Evolutionary conservation across 1,139 yeast species (phyloP).

Genomic region (Candida pseudoviswanathii): DNA sequence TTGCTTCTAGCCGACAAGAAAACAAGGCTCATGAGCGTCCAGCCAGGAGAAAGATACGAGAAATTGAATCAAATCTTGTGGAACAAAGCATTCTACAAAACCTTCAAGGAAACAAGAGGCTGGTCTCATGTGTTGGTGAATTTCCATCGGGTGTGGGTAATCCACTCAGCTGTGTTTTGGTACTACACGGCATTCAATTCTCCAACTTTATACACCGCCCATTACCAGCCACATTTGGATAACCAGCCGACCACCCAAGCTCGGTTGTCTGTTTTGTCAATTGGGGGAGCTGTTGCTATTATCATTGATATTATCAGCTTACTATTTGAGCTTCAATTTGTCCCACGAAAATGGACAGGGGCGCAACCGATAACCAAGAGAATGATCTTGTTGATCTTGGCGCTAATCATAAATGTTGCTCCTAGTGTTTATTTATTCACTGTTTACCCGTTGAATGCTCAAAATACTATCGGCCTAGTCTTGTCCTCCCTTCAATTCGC

Average conservation of each 20-base stretch:
- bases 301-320: constrained; percentile 45
- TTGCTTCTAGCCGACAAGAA: constrained; percentile 40
- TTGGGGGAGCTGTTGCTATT: constrained; percentile 54
- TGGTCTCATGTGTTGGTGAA: constrained; percentile 62
- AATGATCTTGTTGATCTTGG: constrained; percentile 28
- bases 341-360: constrained; percentile 60
- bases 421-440: constrained; percentile 48
- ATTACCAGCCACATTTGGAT: constrained; percentile 45
- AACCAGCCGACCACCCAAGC: constrained; percentile 53
- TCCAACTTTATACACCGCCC: constrained; percentile 54
- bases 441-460: constrained; percentile 25
- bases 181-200: constrained; percentile 56
- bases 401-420: constrained; percentile 30
- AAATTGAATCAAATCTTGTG: constrained; percentile 48
- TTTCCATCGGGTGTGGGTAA: constrained; percentile 64
- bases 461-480: constrained; percentile 32
- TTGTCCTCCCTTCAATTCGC: constrained; percentile 48
- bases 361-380: constrained; percentile 46
- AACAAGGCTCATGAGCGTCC: constrained; percentile 41
- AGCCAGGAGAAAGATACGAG: constrained; percentile 49
- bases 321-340: constrained; percentile 46
- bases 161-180: constrained; percentile 63
- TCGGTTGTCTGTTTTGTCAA: constrained; percentile 47
- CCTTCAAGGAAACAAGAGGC: constrained; percentile 57
- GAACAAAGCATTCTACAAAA: constrained; percentile 54